Evolutionary conservation across 164 flowering plant species (phyloP).

Genomic region (Malania oleifera): DNA sequence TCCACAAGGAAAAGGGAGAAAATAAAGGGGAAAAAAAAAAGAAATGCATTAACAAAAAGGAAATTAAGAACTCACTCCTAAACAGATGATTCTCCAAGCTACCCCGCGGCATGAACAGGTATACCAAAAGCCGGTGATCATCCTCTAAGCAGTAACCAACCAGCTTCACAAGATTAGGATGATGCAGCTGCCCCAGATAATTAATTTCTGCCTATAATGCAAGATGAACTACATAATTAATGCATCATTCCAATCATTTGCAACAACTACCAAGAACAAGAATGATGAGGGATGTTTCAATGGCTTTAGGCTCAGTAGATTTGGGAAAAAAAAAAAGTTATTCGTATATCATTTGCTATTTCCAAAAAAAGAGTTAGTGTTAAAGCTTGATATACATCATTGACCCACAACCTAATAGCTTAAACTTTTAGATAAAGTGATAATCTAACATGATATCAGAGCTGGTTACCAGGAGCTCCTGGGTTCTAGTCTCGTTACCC

Average conservation of each 20-base stretch:
- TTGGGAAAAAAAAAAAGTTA: no score
- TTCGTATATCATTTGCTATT: no score
- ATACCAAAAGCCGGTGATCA: slow-evolving; percentile 71
- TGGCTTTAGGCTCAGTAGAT: neutral
- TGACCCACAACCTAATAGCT: no score
- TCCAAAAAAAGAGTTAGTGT: no score
- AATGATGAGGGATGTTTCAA: neutral
- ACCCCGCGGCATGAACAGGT: slow-evolving; percentile 80
- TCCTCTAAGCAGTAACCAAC: slow-evolving; percentile 82
- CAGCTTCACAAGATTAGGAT: slow-evolving; percentile 76
- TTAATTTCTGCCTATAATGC: slow-evolving; percentile 63
- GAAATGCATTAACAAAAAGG: slow-evolving; percentile 25
- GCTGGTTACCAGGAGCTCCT: no score
- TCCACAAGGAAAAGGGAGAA: no score
- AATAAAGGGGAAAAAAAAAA: slow-evolving; percentile 30
- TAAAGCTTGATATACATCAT: no score
- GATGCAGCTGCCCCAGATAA: slow-evolving; percentile 68
- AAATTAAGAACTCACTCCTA: slow-evolving; percentile 51
- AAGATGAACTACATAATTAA: slow-evolving; percentile 9
- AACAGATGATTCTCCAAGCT: slow-evolving; percentile 85
- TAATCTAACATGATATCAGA: no score
- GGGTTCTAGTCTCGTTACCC: no score
- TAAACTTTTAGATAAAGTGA: no score
- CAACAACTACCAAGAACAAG: neutral
- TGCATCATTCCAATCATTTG: neutral